Base-by-base conservation (phyloP, 2,329 filamentous ascomycete species). In the Scleromitrula shiraiana region DNA sequence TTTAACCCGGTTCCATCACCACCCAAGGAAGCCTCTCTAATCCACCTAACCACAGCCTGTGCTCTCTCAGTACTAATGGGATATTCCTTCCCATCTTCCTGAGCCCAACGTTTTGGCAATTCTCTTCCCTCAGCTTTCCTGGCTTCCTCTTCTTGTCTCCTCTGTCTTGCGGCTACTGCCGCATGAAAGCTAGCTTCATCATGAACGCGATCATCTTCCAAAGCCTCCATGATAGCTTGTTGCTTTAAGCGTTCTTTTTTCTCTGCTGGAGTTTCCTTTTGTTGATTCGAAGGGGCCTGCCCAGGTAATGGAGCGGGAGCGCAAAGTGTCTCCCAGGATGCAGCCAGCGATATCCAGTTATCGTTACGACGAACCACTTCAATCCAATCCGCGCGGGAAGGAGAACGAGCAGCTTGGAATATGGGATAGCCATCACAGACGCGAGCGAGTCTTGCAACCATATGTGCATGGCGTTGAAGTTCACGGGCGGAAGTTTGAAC, bases 381-480 rank as follows among this genome's bases (percentile, higher is more conserved):
- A 40, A 83, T 78, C 87, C 87, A 94, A 65, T 94, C 88, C 3
- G 82, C 77, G 43, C 85, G 80, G 2, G 85, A 81, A 1, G 85
- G 81, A 3, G 79, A 84, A 41, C 83, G 74, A 20, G 82, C 80
- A 0, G 81, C 74, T 54, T 89, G 80, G 61, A 94, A 91, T 41
- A 91, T 77, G 0, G 88, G 88, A 57, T 88, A 90, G 4, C 86
- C 87, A 58, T 93, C 85, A 41, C 79, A 81, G 20, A 93, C 74
- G 17, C 86, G 77, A 4, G 79, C 75, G 2, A 93, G 73, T 5
- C 87, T 80, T 14, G 87, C 85, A 4, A 84, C 87, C 76, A 90
- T 93, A 68, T 88, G 76, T 0, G 86, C 85, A 62, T 93, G 86
- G 29, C 87, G 84, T 41, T 82, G 77, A 27, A 90, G 76, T 63